Base-by-base conservation (phyloP, 306 rosid species). In the Lotus japonicus region DNA sequence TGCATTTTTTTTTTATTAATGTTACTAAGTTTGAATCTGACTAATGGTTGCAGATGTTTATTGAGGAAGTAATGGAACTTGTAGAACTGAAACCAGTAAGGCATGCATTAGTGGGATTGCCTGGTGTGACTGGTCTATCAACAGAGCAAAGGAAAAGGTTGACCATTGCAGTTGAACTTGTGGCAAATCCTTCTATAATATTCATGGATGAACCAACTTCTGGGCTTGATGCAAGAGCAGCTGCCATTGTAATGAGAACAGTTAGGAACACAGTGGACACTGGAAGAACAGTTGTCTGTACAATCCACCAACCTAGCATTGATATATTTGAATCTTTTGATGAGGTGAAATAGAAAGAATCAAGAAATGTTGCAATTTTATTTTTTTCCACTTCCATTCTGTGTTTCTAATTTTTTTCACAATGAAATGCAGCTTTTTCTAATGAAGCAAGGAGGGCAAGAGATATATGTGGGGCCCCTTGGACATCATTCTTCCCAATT, bases 181-280 rank as follows among this genome's bases (percentile, higher is more conserved):
- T 86, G 19, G 86, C 91, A 3, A 86, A 86, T 58, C 91, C 91
- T 69, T 83, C 86, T 33, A 81, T 86, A 51, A 83, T 86, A 76
- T 86, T 86, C 79, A 86, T 86, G 91, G 91, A 86, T 73, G 91
- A 86, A 45, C 91, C 91, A 67, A 86, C 91, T 69, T 86, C 91
- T 16, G 91, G 91, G 1, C 48, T 85, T 28, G 90, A 85, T 72
- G 90, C 90, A 59, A 77, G 87, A 58, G 90, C 90, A 48, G 90
- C 90, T 10, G 90, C 90, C 1, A 80, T 85, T 65, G 87, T 85
- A 16, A 85, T 83, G 90, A 75, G 90, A 69, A 66, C 90, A 5
- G 87, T 83, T 68, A 80, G 90, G 82, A 85, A 83, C 84, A 85
- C 90, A 3, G 84, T 80, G 1, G 90, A 85, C 79, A 85, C 90